Evolutionary conservation across 2,329 filamentous ascomycete genomes (phyloP).

Genomic region (Nectriaceae sp.): DNA sequence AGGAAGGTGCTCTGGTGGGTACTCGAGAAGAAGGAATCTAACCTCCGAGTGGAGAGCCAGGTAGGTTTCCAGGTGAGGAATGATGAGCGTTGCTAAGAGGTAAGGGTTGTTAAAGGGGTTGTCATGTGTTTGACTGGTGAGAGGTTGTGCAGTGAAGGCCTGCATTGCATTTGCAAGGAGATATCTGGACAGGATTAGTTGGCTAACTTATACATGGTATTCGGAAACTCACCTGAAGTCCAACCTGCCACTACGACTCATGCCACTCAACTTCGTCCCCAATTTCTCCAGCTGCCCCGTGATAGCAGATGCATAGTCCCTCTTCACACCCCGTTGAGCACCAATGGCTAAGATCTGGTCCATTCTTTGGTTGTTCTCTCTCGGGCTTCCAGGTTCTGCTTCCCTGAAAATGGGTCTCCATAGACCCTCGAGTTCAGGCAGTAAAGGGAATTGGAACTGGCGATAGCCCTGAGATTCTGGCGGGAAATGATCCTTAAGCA

Average conservation of each 20-base stretch:
- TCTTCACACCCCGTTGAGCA: slow-evolving; percentile 54
- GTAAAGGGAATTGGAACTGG: slow-evolving; percentile 49
- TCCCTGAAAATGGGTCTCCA: slow-evolving; percentile 56
- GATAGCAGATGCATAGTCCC: slow-evolving; percentile 50
- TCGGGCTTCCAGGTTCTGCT: slow-evolving; percentile 29
- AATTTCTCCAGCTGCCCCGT: slow-evolving; percentile 56
- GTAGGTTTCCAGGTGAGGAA: slow-evolving; percentile 63
- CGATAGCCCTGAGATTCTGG: slow-evolving; percentile 47
- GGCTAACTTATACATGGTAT: neutral
- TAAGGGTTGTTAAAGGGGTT: slow-evolving; percentile 57
- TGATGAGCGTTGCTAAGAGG: slow-evolving; percentile 57
- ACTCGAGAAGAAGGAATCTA: slow-evolving; percentile 61
- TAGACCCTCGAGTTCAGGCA: slow-evolving; percentile 50
- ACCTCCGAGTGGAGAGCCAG: slow-evolving; percentile 54
- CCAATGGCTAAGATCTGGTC: slow-evolving; percentile 64
- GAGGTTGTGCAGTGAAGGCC: slow-evolving; percentile 52
- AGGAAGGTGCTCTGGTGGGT: slow-evolving; percentile 55
- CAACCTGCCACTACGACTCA: slow-evolving; percentile 56
- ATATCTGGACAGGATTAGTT: slow-evolving; percentile 44
- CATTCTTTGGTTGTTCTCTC: slow-evolving; percentile 41
- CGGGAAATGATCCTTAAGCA: slow-evolving; percentile 54
- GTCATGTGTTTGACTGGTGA: slow-evolving; percentile 50
- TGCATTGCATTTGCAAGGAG: slow-evolving; percentile 64
- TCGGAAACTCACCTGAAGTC: slow-evolving; percentile 53
- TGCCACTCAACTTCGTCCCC: slow-evolving; percentile 50